Evolutionary conservation across 495 filamentous ascomycete species (phyloP).

Genomic region (Aspergillus ostianus): DNA sequence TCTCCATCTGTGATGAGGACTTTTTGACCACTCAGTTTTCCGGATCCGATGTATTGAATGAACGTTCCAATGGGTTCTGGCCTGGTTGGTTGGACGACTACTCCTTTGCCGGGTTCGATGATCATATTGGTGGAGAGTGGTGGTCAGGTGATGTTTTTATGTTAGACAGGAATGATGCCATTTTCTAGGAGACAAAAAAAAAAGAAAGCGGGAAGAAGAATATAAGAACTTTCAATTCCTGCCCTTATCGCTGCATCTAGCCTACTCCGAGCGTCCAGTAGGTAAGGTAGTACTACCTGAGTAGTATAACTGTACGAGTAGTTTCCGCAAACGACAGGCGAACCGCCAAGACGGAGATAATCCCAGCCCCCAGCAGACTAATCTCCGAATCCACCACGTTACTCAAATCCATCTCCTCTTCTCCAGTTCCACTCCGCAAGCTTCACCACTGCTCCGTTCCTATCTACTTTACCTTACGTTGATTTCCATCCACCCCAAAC

Average conservation of each 20-base stretch:
- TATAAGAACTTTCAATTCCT: neutral
- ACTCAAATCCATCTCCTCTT: neutral
- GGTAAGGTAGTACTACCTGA: neutral
- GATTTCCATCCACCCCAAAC: neutral
- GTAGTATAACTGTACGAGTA: neutral
- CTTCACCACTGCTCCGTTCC: neutral
- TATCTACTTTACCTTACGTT: neutral
- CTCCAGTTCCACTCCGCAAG: neutral
- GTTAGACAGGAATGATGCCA: neutral
- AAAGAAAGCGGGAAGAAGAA: neutral
- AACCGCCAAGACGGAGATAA: neutral
- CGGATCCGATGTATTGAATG: conserved; percentile 44
- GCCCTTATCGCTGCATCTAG: neutral
- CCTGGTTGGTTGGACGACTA: conserved; percentile 19
- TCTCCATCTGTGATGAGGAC: conserved; percentile 58
- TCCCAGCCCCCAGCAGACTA: neutral
- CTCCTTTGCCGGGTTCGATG: neutral
- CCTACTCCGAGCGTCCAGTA: neutral
- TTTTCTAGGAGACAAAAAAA: neutral
- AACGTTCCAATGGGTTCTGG: conserved; percentile 33
- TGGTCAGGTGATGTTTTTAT: neutral
- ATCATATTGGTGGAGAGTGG: neutral
- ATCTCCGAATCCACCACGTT: neutral
- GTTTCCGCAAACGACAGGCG: neutral
- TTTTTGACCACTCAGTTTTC: conserved; percentile 50